Evolutionary conservation across 495 filamentous ascomycete genomes (phyloP), one percentile per base, ranked within the genome.

Genomic region (Monascus purpureus): DNA sequence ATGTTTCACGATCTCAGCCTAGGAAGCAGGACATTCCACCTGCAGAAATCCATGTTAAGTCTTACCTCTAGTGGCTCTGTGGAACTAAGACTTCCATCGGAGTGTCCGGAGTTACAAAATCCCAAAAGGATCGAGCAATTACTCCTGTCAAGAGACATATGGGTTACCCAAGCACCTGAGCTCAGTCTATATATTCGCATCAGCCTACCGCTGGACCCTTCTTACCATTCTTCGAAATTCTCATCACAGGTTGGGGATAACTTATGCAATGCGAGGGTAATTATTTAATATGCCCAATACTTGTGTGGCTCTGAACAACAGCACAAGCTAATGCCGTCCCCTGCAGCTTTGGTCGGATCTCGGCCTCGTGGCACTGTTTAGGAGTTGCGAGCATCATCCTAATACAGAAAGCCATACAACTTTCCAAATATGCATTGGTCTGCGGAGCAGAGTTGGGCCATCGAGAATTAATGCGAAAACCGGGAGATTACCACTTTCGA

Each of bases 281-380:
- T 22, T 22, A 46, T 29, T 8, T 18, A 6, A 6, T n/a, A n/a
- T n/a, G n/a, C n/a, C n/a, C n/a, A n/a, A n/a, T n/a, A n/a, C n/a
- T n/a, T n/a, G n/a, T n/a, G n/a, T n/a, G n/a, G n/a, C n/a, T 24
- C 9, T 1, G 25, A 13, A 8, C 15, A 28, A n/a, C 8, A 17
- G 11, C 8, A 17, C 32, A 2, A 24, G n/a, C 15, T 13, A 2
- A 8, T 9, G 2, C 13, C 3, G 3, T 17, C 6, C 17, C 3
- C 19, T 27, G 19, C 25, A 63, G 59, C 31, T 58, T 12, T 63
- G 57, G 57, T 28, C 41, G 2, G 49, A 56, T 2, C 37, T 61
- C 18, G 55, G 47, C 9, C 54, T 57, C 8, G 28, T 29, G 9
- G 39, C 45, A n/a, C 27, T 36, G 6, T 42, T 45, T 29, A 53